phyloP scores from a whole-genome alignment of 2,329 filamentous ascomycete species.

The Trichophyton mentagrophytes region DNA sequence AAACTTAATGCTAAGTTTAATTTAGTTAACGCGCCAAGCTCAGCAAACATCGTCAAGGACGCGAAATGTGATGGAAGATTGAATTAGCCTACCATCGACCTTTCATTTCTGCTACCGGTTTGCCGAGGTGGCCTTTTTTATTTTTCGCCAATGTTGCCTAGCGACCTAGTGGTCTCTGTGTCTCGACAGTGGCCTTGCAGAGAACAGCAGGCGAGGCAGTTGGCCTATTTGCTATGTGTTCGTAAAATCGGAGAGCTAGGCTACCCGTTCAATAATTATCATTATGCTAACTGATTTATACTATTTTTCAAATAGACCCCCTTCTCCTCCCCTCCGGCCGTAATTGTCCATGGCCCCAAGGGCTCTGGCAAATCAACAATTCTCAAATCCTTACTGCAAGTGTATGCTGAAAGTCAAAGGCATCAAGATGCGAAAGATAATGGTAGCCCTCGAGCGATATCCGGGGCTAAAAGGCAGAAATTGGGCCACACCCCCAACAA shows the following conservation, averaged over 20 bases:
- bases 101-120: neutral
- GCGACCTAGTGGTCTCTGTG: conserved; percentile 24
- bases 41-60: neutral
- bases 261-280: neutral
- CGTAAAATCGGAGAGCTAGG: conserved; percentile 10
- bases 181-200: conserved; percentile 33
- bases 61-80: neutral
- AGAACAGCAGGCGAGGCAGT: conserved; percentile 30
- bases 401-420: conserved; percentile 32
- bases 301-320: conserved; percentile 18
- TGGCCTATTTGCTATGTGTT: conserved; percentile 31
- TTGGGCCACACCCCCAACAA: neutral
- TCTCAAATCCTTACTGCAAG: conserved; percentile 49
- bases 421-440: conserved; percentile 1
- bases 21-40: neutral
- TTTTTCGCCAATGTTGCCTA: conserved; percentile 18
- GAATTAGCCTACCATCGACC: neutral
- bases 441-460: neutral
- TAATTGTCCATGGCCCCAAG: conserved; percentile 73
- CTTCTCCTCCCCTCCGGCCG: conserved; percentile 55
- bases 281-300: neutral
- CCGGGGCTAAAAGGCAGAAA: conserved; percentile 2
- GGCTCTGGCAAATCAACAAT: conserved; percentile 77
- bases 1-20: neutral
- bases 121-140: neutral